Conservation (phyloP, 1,284 basidiomycete species). For the Laetiporus sulphureus region DNA sequence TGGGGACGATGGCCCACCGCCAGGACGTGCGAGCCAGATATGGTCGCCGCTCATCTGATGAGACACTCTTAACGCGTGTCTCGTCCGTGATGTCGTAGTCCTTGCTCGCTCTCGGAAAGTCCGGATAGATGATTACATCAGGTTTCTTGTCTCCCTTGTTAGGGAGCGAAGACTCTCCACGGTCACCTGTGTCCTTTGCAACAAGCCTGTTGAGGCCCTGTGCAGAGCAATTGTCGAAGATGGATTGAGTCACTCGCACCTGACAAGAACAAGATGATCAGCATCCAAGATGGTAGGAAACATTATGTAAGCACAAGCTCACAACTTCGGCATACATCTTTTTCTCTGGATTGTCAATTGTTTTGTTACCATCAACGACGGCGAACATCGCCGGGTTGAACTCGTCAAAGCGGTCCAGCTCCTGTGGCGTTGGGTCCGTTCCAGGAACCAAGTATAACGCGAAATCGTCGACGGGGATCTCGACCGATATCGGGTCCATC, state of each 20-base stretch:
- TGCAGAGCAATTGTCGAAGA: neutral
- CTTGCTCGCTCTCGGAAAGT: neutral
- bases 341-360: neutral
- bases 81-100: neutral
- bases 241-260: neutral
- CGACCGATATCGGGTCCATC: neutral
- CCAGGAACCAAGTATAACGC: neutral
- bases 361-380: neutral
- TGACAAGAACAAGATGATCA: neutral
- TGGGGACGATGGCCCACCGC: neutral
- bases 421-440: neutral
- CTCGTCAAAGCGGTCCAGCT: neutral
- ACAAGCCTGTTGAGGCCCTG: neutral
- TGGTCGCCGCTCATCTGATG: neutral
- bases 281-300: neutral
- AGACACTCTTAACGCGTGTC: neutral
- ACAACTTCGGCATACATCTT: neutral
- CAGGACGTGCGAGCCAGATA: neutral
- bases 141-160: neutral
- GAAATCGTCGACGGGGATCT: neutral
- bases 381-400: neutral
- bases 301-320: neutral
- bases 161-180: neutral
- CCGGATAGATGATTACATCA: neutral
- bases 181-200: neutral